Percentiles rank a stretch among this genome's conserved stretches.
phyloP scores from a whole-genome alignment of 2,329 filamentous ascomycete genomes.

The Fusarium liriodendri region DNA sequence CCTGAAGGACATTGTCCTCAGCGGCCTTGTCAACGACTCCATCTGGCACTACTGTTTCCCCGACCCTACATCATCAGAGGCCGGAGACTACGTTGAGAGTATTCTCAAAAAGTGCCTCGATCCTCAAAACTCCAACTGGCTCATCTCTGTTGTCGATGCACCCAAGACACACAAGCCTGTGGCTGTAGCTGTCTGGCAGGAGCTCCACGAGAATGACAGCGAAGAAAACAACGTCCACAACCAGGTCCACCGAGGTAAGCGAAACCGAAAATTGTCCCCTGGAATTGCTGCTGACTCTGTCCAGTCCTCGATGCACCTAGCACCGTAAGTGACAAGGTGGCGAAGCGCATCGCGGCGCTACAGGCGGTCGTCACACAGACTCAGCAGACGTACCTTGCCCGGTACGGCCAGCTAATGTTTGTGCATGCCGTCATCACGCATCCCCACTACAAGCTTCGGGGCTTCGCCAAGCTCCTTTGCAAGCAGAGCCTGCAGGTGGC shows the following conservation, averaged over 20 bases:
- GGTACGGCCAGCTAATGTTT: conserved; percentile 28
- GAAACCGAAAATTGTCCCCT: neutral
- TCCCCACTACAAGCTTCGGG: conserved; percentile 34
- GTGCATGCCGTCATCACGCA: conserved; percentile 40
- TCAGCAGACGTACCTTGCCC: conserved; percentile 33
- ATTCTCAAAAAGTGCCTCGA: conserved; percentile 21
- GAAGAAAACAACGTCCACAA: conserved; percentile 22
- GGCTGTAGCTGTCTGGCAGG: conserved; percentile 22
- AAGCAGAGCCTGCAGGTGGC: conserved; percentile 31
- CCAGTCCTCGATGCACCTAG: conserved; percentile 16
- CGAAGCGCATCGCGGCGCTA: conserved; percentile 25
- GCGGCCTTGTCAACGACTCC: conserved; percentile 21
- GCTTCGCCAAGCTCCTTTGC: conserved; percentile 33
- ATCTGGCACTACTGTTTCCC: conserved; percentile 34
- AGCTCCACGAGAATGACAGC: conserved; percentile 17
- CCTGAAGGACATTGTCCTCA: conserved; percentile 32
- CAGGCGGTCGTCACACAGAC: conserved; percentile 29
- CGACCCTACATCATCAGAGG: neutral
- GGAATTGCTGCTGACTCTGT: neutral
- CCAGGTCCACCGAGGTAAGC: conserved; percentile 23
- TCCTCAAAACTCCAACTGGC: conserved; percentile 24
- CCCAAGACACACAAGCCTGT: conserved; percentile 32
- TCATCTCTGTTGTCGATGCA: conserved; percentile 25
- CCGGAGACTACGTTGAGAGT: conserved; percentile 20
- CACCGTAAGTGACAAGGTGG: conserved; percentile 20